Evolutionary conservation across 768 basidiomycete genomes (phyloP).

Genomic region (Calocera cornea): DNA sequence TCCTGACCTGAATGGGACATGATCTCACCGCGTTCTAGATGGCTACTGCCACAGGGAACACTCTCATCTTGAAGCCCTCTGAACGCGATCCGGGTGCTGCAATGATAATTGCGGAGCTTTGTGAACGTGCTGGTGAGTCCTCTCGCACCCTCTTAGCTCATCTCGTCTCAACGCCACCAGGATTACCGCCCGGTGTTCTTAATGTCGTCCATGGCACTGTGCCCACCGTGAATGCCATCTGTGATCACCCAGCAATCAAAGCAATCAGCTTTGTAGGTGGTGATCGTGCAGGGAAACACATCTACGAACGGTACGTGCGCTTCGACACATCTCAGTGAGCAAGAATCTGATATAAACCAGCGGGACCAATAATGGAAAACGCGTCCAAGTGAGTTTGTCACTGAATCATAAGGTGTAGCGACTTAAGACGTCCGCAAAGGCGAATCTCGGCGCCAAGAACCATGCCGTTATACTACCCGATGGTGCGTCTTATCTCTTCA

Average conservation of each 20-base stretch:
- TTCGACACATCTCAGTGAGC: neutral
- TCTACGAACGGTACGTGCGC: constrained; percentile 57
- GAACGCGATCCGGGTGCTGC: constrained; percentile 95
- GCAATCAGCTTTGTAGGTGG: constrained; percentile 96
- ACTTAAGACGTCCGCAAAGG: constrained; percentile 23
- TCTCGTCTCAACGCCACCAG: neutral
- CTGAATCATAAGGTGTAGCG: neutral
- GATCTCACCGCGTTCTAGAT: constrained; percentile 24
- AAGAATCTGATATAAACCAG: constrained; percentile 21
- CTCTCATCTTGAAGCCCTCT: constrained; percentile 86
- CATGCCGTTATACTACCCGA: constrained; percentile 89
- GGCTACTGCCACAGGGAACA: constrained; percentile 82
- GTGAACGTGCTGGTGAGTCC: constrained; percentile 51
- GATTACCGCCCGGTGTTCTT: constrained; percentile 74
- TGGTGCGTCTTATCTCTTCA: constrained; percentile 36
- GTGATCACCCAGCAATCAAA: constrained; percentile 79
- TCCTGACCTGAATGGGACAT: neutral
- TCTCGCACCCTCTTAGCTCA: constrained; percentile 22
- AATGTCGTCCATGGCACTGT: constrained; percentile 86
- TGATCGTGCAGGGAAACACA: constrained; percentile 83
- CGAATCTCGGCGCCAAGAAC: constrained; percentile 93
- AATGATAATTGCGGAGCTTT: constrained; percentile 94
- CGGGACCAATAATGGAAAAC: constrained; percentile 74
- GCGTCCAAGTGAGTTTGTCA: constrained; percentile 48
- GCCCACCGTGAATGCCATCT: constrained; percentile 84